Conservation (phyloP, 371 early-diverging fungal species). For the Nematocida ausubeli region DNA sequence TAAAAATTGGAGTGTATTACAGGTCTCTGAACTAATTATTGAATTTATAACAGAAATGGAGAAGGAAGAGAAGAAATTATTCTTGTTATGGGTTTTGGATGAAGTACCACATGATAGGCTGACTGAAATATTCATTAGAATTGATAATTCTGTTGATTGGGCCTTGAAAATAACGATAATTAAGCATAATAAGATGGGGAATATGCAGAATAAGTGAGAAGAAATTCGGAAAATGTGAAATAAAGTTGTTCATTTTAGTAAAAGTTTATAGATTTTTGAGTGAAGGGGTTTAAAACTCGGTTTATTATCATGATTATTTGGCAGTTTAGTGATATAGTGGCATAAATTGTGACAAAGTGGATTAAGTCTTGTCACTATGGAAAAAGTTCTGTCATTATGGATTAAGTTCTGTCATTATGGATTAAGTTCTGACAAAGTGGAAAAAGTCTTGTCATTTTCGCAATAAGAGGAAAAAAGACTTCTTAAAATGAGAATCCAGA, state of each 20-base stretch:
- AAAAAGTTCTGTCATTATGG: no score
- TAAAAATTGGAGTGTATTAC: conserved; percentile 1
- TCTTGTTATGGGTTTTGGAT: conserved; percentile 16
- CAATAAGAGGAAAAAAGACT: no score
- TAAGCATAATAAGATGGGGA: conserved; percentile 10
- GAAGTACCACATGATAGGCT: background rate
- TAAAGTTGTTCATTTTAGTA: background rate
- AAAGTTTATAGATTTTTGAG: no score
- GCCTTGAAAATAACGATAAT: conserved; percentile 35
- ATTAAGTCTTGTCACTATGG: no score
- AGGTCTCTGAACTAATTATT: conserved; percentile 28
- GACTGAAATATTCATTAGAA: conserved; percentile 49
- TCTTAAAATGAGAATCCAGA: no score
- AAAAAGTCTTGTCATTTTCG: no score
- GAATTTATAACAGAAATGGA: conserved; percentile 29
- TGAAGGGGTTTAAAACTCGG: no score
- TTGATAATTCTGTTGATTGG: conserved; percentile 44
- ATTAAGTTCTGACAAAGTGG: no score
- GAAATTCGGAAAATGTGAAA: background rate
- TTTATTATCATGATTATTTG: no score
- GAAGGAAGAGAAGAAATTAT: conserved; percentile 30
- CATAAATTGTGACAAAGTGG: no score
- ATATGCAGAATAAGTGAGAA: background rate
- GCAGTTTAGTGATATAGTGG: no score
- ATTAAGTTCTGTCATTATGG: no score